Conservation (phyloP, 345 rosid species). For the Citrus glauca region DNA sequence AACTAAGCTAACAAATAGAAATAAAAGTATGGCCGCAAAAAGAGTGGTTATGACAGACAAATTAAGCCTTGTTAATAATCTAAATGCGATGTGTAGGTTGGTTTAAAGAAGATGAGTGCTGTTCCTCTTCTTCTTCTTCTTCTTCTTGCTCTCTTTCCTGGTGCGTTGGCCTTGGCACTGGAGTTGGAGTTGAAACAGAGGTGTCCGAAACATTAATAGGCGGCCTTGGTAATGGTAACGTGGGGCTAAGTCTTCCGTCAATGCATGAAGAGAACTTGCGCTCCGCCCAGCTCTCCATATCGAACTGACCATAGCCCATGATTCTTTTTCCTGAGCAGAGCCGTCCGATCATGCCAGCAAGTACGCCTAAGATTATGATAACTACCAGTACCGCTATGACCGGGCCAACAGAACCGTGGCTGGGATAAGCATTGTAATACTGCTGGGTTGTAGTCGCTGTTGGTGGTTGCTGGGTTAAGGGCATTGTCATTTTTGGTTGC, state of each 20-base stretch:
- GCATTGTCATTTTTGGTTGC: constrained; percentile 33
- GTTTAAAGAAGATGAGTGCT: constrained; percentile 12
- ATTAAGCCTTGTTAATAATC: constrained; percentile 1
- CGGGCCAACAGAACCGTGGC: constrained; percentile 47
- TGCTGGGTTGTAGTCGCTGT: constrained; percentile 28
- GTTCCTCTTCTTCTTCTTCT: constrained; percentile 28
- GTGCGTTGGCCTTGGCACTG: constrained; percentile 8
- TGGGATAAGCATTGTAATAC: constrained; percentile 22
- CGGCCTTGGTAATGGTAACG: constrained; percentile 21
- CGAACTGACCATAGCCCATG: constrained; percentile 55
- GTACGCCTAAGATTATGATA: constrained; percentile 37
- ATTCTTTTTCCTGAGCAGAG: constrained; percentile 65
- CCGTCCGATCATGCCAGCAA: constrained; percentile 60
- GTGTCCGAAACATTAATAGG: neutral
- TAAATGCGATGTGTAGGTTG: neutral
- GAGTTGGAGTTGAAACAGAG: constrained; percentile 15
- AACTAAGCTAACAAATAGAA: neutral
- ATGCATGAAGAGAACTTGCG: constrained; percentile 63
- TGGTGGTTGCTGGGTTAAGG: constrained; percentile 41
- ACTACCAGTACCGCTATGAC: constrained; percentile 51
- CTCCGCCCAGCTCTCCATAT: constrained; percentile 77
- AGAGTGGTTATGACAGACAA: neutral
- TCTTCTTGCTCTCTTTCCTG: constrained; percentile 30
- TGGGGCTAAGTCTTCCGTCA: constrained; percentile 53
- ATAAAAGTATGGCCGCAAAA: neutral